Conservation (phyloP, 345 rosid species). For the Eutrema japonicum region DNA sequence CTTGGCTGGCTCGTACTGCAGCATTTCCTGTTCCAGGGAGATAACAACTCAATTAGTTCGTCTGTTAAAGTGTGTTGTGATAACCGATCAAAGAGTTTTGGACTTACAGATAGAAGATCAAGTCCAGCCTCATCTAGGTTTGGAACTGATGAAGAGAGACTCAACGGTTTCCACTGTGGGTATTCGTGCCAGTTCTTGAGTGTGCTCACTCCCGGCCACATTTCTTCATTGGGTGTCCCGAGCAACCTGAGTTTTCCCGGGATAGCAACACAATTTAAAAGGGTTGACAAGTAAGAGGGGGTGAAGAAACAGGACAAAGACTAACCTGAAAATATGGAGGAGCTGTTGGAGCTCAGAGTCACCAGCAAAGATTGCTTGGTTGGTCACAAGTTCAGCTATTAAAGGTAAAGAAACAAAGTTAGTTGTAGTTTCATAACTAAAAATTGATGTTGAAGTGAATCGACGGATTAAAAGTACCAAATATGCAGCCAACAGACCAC, state of each 20-base stretch:
- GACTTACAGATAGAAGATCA: conserved; percentile 74
- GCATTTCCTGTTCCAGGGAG: conserved; percentile 71
- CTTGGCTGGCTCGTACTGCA: conserved; percentile 82
- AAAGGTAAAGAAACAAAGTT: not conserved
- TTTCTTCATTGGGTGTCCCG: conserved; percentile 86
- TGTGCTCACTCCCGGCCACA: conserved; percentile 94
- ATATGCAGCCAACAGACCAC: conserved; percentile 95
- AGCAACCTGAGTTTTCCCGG: conserved; percentile 58
- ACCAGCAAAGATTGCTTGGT: conserved; percentile 88
- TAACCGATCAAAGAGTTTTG: not conserved
- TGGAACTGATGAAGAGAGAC: conserved; percentile 66
- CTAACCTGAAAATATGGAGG: conserved; percentile 86
- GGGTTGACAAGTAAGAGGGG: not conserved
- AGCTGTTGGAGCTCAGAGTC: conserved; percentile 97
- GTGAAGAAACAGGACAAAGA: not conserved
- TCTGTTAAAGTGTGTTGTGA: conserved; percentile 14
- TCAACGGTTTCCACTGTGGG: conserved; percentile 87
- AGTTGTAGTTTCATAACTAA: not conserved
- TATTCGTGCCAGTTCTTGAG: conserved; percentile 97
- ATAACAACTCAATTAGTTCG: conserved; percentile 1
- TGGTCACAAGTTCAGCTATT: conserved; percentile 80
- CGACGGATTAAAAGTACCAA: conserved; percentile 53
- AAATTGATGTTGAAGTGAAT: not conserved
- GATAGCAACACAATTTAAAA: not conserved
- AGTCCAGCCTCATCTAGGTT: conserved; percentile 69